These are phyloP conservation scores for Periconia sp. DNA, from an alignment of 2,329 filamentous ascomycete genomes.

Conservation along the genomic window DNA sequence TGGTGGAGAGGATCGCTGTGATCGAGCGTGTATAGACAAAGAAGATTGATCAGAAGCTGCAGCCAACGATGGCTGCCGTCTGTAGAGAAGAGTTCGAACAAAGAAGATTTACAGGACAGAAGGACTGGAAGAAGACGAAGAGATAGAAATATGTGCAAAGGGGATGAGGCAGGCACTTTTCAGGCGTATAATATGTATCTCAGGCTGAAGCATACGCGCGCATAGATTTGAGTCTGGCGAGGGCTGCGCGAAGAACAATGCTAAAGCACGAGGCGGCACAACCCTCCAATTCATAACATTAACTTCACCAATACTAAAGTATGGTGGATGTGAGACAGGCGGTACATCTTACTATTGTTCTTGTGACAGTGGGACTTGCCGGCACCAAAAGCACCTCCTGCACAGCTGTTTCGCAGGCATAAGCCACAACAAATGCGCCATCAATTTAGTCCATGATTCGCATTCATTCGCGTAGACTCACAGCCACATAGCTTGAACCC, in stretches of 20 bases:
- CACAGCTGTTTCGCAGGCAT: not conserved
- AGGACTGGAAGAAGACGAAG: constrained; percentile 1
- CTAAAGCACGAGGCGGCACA: too few relatives aligned
- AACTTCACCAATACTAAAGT: too few relatives aligned
- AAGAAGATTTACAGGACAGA: not conserved
- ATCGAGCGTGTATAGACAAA: constrained; percentile 13
- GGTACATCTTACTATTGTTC: constrained; percentile 20
- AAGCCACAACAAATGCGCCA: not conserved
- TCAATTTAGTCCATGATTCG: constrained; percentile 4
- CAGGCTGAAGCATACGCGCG: not conserved
- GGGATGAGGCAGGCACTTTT: constrained; percentile 4
- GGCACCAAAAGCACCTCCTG: not conserved
- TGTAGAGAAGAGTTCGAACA: not conserved
- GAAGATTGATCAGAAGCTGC: too few relatives aligned
- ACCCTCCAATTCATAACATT: too few relatives aligned
- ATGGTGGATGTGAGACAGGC: not conserved
- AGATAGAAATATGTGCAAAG: not conserved
- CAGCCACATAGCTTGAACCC: not conserved
- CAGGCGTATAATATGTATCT: constrained; percentile 8
- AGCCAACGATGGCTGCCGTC: too few relatives aligned
- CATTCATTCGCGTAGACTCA: not conserved
- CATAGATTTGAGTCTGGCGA: constrained; percentile 3
- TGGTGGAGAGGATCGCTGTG: too few relatives aligned
- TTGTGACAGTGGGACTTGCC: constrained; percentile 1
- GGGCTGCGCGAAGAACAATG: constrained; percentile 12